Evolutionary conservation across 129 eudicot species (phyloP).

Genomic region (Helichrysum umbraculigerum): DNA sequence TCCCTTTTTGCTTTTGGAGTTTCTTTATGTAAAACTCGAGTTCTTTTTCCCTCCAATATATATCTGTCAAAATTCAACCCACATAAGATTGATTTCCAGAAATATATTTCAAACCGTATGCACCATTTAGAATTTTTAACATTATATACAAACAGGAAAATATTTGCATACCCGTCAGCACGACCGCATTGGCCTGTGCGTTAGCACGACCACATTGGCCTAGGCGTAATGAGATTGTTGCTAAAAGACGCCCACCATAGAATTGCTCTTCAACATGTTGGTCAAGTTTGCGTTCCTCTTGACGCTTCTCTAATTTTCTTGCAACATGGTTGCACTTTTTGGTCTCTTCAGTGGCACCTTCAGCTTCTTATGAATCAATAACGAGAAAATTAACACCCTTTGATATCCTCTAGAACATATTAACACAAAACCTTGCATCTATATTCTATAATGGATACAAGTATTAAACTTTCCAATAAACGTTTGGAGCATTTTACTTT

Average conservation of each 20-base stretch:
- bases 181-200: conserved; percentile 88
- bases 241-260: conserved; percentile 65
- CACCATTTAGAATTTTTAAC: background rate
- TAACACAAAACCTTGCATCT: background rate
- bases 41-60: conserved; percentile 56
- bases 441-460: background rate
- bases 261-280: conserved; percentile 78
- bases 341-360: conserved; percentile 58
- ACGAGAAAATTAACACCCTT: background rate
- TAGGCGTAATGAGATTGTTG: conserved; percentile 82
- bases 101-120: background rate
- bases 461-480: background rate
- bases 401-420: background rate
- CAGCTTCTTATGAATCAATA: conserved; percentile 42
- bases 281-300: conserved; percentile 66
- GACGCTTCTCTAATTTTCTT: conserved; percentile 67
- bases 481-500: background rate
- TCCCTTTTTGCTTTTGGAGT: conserved; percentile 77
- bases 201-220: no score
- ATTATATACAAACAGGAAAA: no score
- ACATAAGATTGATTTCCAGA: background rate
- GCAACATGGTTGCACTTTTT: conserved; percentile 3
- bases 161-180: conserved; percentile 62
- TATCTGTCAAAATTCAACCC: background rate
- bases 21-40: conserved; percentile 88